Percentiles rank a stretch among this genome's conserved stretches.
These are phyloP conservation scores for Murraya koenigii DNA, from an alignment of 345 rosid species.

Conservation along the genomic window DNA sequence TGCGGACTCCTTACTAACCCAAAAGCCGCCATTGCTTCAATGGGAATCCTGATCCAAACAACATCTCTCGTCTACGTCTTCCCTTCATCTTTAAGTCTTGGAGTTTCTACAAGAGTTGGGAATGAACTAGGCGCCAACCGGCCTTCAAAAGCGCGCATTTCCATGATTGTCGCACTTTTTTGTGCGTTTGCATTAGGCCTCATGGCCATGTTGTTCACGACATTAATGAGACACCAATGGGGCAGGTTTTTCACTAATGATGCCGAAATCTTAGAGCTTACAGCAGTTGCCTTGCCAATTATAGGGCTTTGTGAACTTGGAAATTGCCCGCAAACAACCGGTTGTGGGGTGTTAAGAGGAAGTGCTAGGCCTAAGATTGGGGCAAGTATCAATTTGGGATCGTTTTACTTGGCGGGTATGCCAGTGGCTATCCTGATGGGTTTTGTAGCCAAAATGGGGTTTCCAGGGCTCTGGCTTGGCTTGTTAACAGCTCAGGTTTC, in stretches of 20 bases:
- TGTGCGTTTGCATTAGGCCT: conserved; percentile 63
- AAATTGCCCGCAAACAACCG: conserved; percentile 94
- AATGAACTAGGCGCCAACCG: conserved; percentile 90
- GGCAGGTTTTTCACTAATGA: conserved; percentile 77
- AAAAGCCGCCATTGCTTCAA: conserved; percentile 85
- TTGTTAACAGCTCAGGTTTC: conserved; percentile 93
- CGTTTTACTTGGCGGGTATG: conserved; percentile 91
- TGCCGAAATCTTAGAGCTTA: conserved; percentile 65
- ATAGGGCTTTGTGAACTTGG: conserved; percentile 94
- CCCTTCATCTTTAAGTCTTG: conserved; percentile 86
- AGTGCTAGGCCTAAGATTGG: conserved; percentile 86
- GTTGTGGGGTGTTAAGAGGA: conserved; percentile 89
- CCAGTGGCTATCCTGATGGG: conserved; percentile 75
- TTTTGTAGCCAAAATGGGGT: conserved; percentile 68
- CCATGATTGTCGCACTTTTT: conserved; percentile 67
- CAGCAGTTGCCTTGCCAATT: conserved; percentile 81
- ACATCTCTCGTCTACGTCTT: conserved; percentile 87
- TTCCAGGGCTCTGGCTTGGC: conserved; percentile 85
- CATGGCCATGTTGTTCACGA: conserved; percentile 64
- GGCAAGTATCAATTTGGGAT: conserved; percentile 91
- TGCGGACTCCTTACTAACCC: conserved; percentile 84
- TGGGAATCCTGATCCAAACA: conserved; percentile 95
- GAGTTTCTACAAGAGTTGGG: conserved; percentile 88
- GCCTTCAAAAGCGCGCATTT: conserved; percentile 72
- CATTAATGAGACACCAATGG: conserved; percentile 77